These are phyloP conservation scores for Blastomyces gilchristii DNA, from an alignment of 2,329 filamentous ascomycete species.

Conservation along the genomic window DNA sequence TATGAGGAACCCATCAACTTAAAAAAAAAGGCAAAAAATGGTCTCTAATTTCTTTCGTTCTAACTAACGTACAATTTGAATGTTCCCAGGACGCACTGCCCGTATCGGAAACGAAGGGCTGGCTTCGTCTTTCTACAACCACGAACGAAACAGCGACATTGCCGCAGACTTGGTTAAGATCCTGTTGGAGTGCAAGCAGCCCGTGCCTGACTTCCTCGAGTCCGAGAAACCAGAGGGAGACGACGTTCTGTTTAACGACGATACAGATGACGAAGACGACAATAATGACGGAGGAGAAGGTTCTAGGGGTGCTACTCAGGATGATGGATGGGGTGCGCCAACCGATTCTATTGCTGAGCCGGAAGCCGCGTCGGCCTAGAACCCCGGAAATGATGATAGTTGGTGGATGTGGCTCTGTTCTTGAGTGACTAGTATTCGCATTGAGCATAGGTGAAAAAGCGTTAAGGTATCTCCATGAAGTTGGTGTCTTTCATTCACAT, in stretches of 20 bases:
- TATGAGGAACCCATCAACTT: slow-evolving; percentile 34
- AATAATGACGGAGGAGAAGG: slow-evolving; percentile 18
- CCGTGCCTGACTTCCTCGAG: slow-evolving; percentile 71
- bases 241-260: slow-evolving; percentile 43
- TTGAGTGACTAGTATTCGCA: background rate
- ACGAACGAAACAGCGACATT: slow-evolving; percentile 61
- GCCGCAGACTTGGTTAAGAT: slow-evolving; percentile 65
- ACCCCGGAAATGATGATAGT: background rate
- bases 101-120: slow-evolving; percentile 81
- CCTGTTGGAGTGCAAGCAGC: slow-evolving; percentile 67
- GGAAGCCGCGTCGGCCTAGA: slow-evolving; percentile 3
- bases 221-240: slow-evolving; percentile 39
- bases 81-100: slow-evolving; percentile 64
- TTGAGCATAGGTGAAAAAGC: background rate
- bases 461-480: background rate
- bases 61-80: slow-evolving; percentile 2
- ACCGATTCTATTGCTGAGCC: slow-evolving; percentile 7
- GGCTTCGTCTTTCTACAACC: slow-evolving; percentile 78
- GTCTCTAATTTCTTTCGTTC: background rate
- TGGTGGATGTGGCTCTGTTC: slow-evolving; percentile 8
- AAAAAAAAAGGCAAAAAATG: slow-evolving; percentile 7
- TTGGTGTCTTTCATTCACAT: too few species aligned
- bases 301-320: slow-evolving; percentile 13
- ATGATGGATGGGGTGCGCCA: slow-evolving; percentile 12
- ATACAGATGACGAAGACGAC: slow-evolving; percentile 37